Conservation (phyloP, 2,329 filamentous ascomycete species). For the Phialemoniopsis sp. region DNA sequence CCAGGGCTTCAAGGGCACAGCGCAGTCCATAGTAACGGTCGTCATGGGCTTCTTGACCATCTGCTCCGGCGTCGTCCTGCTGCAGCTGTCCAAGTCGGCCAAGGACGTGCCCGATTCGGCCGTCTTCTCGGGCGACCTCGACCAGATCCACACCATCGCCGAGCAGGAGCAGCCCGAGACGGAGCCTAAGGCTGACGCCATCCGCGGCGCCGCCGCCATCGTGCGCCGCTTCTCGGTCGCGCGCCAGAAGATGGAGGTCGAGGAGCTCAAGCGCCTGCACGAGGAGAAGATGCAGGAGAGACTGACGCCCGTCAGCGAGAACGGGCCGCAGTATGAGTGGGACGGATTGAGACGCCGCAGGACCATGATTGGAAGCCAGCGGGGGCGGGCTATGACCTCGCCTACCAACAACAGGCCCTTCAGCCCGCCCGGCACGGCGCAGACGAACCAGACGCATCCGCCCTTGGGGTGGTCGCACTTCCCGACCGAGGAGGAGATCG, state of each 20-base stretch:
- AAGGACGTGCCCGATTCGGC: conserved; percentile 95
- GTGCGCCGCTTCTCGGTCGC: conserved; percentile 75
- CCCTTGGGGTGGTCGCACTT: conserved; percentile 87
- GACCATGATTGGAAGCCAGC: conserved; percentile 36
- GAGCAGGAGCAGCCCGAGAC: conserved; percentile 95
- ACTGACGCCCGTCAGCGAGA: conserved; percentile 73
- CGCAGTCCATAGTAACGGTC: conserved; percentile 77
- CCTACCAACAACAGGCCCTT: conserved; percentile 18
- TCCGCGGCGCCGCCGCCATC: conserved; percentile 85
- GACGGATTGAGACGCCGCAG: conserved; percentile 79
- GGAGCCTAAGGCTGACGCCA: conserved; percentile 93
- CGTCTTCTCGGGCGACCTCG: conserved; percentile 86
- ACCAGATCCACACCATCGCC: conserved; percentile 92
- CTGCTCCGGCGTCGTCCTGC: conserved; percentile 83
- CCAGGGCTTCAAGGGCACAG: conserved; percentile 86
- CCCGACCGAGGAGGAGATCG: conserved; percentile 61
- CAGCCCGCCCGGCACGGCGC: conserved; percentile 25
- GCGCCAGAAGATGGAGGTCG: conserved; percentile 72
- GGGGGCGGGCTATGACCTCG: conserved; percentile 28
- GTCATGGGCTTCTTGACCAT: conserved; percentile 93
- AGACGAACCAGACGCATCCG: conserved; percentile 45
- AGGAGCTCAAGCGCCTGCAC: conserved; percentile 73
- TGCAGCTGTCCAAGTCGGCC: conserved; percentile 96
- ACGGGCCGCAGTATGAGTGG: conserved; percentile 71
- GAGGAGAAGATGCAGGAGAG: conserved; percentile 70